These are phyloP conservation scores for Purshia tridentata DNA, from an alignment of 306 rosid genomes.

Conservation along the genomic window DNA sequence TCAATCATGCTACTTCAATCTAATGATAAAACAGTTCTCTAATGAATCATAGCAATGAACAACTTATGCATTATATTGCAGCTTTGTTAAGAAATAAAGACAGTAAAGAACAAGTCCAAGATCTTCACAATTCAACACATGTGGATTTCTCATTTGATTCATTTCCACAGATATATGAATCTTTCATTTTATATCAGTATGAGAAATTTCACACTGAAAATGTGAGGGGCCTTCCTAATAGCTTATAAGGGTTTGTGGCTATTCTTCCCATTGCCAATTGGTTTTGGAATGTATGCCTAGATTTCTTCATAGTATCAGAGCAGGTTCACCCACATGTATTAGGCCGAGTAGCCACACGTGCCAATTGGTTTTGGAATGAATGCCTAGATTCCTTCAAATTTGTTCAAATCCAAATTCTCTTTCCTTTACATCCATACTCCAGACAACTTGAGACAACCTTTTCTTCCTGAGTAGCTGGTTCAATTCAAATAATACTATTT, in stretches of 20 bases:
- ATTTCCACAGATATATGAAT: conserved; percentile 13
- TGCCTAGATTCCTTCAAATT: too few relatives aligned
- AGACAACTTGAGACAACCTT: background rate
- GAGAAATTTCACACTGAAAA: too few relatives aligned
- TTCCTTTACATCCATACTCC: background rate
- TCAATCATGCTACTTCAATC: conserved; percentile 9
- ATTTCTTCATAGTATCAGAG: too few relatives aligned
- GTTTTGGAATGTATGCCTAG: too few relatives aligned
- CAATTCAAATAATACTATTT: background rate
- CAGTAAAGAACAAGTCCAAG: background rate
- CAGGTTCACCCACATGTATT: too few relatives aligned
- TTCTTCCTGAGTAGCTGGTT: background rate
- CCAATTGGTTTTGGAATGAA: too few relatives aligned
- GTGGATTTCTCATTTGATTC: conserved; percentile 14
- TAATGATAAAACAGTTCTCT: conserved; percentile 8
- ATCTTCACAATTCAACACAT: conserved; percentile 12
- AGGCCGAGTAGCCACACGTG: too few relatives aligned
- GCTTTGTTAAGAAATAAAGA: background rate
- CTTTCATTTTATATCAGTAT: background rate
- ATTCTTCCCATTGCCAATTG: too few relatives aligned
- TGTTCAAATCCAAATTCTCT: background rate
- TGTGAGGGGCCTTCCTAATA: too few relatives aligned
- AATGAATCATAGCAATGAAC: conserved; percentile 1
- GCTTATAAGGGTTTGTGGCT: too few relatives aligned
- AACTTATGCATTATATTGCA: background rate